Conservation (phyloP, 345 rosid species). For the Camelina hispida region DNA sequence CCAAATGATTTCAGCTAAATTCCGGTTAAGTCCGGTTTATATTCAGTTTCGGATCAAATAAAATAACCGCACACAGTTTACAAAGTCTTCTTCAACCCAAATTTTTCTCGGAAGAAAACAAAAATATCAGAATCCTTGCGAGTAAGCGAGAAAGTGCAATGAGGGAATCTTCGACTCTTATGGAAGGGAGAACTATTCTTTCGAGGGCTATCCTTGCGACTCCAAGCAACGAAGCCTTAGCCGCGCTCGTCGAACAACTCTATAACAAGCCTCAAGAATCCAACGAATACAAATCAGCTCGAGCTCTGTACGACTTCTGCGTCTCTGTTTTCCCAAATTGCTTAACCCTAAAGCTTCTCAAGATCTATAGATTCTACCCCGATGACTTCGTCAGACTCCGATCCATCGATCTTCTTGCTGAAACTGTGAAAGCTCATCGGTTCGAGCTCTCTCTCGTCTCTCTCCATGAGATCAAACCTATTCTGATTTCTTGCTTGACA, state of each 20-base stretch:
- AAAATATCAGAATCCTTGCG: background rate
- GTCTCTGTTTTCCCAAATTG: background rate
- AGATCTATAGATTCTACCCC: background rate
- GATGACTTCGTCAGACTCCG: background rate
- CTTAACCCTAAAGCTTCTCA: conserved; percentile 10
- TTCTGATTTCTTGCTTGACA: conserved; percentile 20
- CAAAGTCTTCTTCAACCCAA: too few species aligned
- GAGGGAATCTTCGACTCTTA: background rate
- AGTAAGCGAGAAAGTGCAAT: background rate
- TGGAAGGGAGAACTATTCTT: background rate
- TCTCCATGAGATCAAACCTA: conserved; percentile 6
- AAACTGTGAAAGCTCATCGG: background rate
- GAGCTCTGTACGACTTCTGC: conserved; percentile 9
- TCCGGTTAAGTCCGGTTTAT: background rate
- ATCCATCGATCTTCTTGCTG: background rate
- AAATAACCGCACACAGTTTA: too few species aligned
- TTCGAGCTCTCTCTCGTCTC: background rate
- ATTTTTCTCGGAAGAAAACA: background rate
- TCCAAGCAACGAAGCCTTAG: conserved; percentile 2
- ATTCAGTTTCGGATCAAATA: background rate
- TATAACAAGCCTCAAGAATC: background rate
- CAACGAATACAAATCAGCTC: background rate
- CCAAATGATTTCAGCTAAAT: background rate
- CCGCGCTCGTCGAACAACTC: background rate
- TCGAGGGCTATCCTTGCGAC: background rate